Percentiles rank a stretch among this genome's conserved stretches.
Evolutionary conservation across 1,139 yeast genomes (phyloP).

Genomic region (Yamadazyma mexicana): DNA sequence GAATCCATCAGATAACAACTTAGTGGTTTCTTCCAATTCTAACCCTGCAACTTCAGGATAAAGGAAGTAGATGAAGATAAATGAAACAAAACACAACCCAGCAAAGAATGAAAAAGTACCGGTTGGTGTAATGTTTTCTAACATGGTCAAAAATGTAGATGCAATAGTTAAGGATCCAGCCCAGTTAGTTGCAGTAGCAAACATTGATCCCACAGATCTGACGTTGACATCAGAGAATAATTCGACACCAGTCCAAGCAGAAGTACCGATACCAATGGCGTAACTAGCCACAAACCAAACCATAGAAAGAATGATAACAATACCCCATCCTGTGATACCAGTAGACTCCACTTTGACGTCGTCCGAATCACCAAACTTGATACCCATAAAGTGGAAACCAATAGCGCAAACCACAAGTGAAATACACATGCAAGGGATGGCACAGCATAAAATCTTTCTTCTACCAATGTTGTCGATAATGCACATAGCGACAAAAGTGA

Average conservation of each 20-base stretch:
- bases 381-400: conserved; percentile 81
- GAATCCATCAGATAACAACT: conserved; percentile 77
- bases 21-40: conserved; percentile 88
- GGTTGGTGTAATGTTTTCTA: conserved; percentile 87
- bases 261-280: conserved; percentile 93
- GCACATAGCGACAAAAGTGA: conserved; percentile 79
- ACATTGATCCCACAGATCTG: conserved; percentile 88
- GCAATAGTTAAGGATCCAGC: conserved; percentile 90
- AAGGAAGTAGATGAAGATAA: conserved; percentile 73
- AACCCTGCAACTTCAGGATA: conserved; percentile 92
- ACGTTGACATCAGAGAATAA: conserved; percentile 85
- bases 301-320: conserved; percentile 81
- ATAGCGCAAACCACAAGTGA: conserved; percentile 80
- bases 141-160: conserved; percentile 90
- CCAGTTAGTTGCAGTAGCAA: conserved; percentile 96
- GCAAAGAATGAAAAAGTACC: conserved; percentile 94
- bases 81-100: conserved; percentile 69
- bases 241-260: conserved; percentile 98
- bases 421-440: conserved; percentile 77
- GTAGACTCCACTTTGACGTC: conserved; percentile 41
- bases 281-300: conserved; percentile 84
- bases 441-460: conserved; percentile 69
- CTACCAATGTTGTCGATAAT: conserved; percentile 86
- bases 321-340: conserved; percentile 80
- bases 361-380: conserved; percentile 50